Evolutionary conservation across 495 filamentous ascomycete genomes (phyloP), one percentile per base, ranked within the genome.

Genomic region (Astrocystis sublimbata): DNA sequence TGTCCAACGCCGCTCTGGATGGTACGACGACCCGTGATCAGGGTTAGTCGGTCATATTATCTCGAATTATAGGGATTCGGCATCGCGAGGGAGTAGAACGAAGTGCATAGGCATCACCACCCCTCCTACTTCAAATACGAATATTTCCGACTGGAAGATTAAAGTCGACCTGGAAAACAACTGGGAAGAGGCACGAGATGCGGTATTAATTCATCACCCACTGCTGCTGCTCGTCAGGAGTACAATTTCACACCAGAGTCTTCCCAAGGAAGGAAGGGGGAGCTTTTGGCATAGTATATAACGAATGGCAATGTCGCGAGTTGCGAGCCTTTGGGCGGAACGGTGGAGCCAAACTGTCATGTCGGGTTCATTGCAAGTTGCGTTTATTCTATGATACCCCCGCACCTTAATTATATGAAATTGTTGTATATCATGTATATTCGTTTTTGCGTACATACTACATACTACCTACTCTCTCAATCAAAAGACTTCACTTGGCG

Each of bases 331-430:
- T 23, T 49, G 8, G 24, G 6, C 41, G 21, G 4, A 4, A 23
- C 9, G 35, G 31, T 21, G 6, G 41, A 50, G n/a, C n/a, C n/a
- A n/a, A n/a, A n/a, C n/a, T 41, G 36, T 43, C 2, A 8, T 41
- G 36, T 28, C 19, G 21, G 2, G n/a, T 42, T 6, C 28, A 6
- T 40, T 31, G 58, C 8, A 42, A n/a, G n/a, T 23, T 50, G 21
- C 26, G 57, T 54, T 52, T 43, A n/a, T 45, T 30, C 19, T 60
- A 60, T 60, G 58, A 61, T 61, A 61, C 58, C 58, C 58, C 58
- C 15, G 38, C 13, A 41, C 15, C 33, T 40, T 42, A 61, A 46
- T 53, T 15, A n/a, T n/a, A n/a, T 36, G 47, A 53, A 61, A 53
- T 33, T 45, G 45, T 21, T 45, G 54, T 21, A 57, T 43, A 45